Evolutionary conservation across 768 basidiomycete species (phyloP).

Genomic region (Phlebiopsis gigantea): DNA sequence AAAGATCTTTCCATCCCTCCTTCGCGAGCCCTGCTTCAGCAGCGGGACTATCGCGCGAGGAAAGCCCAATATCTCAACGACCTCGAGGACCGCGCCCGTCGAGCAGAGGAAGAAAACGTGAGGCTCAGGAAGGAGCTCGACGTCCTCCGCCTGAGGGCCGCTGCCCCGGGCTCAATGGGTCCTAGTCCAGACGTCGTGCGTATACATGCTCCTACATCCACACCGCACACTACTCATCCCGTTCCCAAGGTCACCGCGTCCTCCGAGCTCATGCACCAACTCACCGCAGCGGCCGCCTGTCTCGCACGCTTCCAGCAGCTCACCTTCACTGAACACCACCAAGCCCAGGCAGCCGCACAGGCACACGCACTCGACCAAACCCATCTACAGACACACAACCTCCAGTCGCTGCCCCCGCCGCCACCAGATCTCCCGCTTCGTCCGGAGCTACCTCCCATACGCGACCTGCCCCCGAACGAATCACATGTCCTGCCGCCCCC

Average conservation of each 20-base stretch:
- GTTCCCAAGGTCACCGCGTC: constrained; percentile 44
- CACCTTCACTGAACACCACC: constrained; percentile 29
- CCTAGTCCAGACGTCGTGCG: constrained; percentile 27
- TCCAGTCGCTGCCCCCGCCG: constrained; percentile 14
- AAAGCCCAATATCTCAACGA: constrained; percentile 51
- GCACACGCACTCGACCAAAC: constrained; percentile 19
- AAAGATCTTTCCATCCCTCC: constrained; percentile 58
- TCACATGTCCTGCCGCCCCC: constrained; percentile 12
- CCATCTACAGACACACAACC: constrained; percentile 10
- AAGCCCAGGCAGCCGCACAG: constrained; percentile 16
- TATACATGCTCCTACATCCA: constrained; percentile 21
- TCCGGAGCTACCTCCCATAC: constrained; percentile 14
- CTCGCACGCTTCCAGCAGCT: constrained; percentile 48
- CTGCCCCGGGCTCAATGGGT: constrained; percentile 20
- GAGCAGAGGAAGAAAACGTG: constrained; percentile 50
- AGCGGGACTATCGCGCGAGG: constrained; percentile 61
- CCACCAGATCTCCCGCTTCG: constrained; percentile 10
- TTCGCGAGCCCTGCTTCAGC: constrained; percentile 52
- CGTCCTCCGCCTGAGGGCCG: constrained; percentile 32
- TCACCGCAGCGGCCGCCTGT: constrained; percentile 43
- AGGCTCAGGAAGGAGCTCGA: constrained; percentile 45
- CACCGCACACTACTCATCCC: constrained; percentile 4
- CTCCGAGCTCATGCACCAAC: constrained; percentile 44
- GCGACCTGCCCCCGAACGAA: constrained; percentile 10
- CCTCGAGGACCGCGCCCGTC: constrained; percentile 50